Conservation (phyloP, 345 rosid species). For the Melaleuca quinquenervia region DNA sequence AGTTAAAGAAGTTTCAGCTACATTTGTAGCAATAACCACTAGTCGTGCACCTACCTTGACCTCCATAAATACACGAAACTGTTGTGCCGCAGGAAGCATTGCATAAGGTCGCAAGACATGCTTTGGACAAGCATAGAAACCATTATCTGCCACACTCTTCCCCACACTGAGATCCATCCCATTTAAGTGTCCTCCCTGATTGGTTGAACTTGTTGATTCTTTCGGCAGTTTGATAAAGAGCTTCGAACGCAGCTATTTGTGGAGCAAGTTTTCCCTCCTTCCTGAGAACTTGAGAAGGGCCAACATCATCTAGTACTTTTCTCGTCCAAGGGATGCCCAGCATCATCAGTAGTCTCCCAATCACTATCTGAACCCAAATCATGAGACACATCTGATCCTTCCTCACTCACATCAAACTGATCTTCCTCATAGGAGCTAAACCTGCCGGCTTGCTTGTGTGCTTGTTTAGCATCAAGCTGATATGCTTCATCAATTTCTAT, state of each 20-base stretch:
- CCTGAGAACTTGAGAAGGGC: slow-evolving; percentile 13
- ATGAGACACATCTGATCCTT: slow-evolving; percentile 36
- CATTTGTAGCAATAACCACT: slow-evolving; percentile 88
- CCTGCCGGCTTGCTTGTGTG: slow-evolving; percentile 29
- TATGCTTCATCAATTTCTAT: slow-evolving; percentile 75
- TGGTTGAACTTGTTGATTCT: not conserved
- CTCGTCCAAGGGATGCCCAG: slow-evolving; percentile 11
- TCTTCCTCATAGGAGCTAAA: slow-evolving; percentile 49
- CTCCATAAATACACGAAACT: slow-evolving; percentile 68
- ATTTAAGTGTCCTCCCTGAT: slow-evolving; percentile 11
- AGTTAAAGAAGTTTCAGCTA: slow-evolving; percentile 90
- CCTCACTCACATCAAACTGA: slow-evolving; percentile 20
- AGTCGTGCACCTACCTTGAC: slow-evolving; percentile 75
- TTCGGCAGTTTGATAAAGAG: slow-evolving; percentile 17
- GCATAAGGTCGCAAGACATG: slow-evolving; percentile 83
- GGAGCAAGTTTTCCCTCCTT: slow-evolving; percentile 39
- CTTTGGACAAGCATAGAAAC: slow-evolving; percentile 13
- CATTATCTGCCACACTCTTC: slow-evolving; percentile 17
- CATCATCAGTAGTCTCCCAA: slow-evolving; percentile 36
- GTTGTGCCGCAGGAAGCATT: slow-evolving; percentile 79
- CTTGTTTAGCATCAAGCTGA: slow-evolving; percentile 21
- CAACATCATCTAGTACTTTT: slow-evolving; percentile 10
- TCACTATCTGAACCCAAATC: slow-evolving; percentile 59
- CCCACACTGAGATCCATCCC: slow-evolving; percentile 1
- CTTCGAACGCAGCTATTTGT: slow-evolving; percentile 65